phyloP scores from a whole-genome alignment of 805 yeast species.

The Lachancea meyersii region DNA sequence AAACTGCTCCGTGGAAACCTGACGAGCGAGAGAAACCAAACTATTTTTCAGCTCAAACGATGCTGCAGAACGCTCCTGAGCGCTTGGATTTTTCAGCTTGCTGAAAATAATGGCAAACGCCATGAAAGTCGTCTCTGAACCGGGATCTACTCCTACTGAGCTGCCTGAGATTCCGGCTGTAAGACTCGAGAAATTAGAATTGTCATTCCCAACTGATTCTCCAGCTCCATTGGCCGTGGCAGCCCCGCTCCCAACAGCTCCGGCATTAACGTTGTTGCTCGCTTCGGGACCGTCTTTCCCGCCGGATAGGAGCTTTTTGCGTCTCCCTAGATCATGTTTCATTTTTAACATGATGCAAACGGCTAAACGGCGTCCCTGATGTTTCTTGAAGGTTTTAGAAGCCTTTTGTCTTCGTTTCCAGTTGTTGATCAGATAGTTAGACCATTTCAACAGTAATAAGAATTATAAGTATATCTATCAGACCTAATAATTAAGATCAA shows the following conservation, averaged over 20 bases:
- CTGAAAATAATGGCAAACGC: conserved; percentile 36
- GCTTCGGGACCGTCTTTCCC: conserved; percentile 22
- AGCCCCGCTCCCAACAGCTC: conserved; percentile 13
- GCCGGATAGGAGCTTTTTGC: conserved; percentile 21
- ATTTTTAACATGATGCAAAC: conserved; percentile 15
- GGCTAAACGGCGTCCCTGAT: not conserved
- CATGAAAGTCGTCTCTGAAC: conserved; percentile 24
- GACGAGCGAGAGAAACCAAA: conserved; percentile 68
- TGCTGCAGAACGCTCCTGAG: conserved; percentile 40
- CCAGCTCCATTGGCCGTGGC: conserved; percentile 15
- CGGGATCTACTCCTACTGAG: conserved; percentile 9
- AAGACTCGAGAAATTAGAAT: conserved; percentile 17
- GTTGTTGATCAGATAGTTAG: not conserved
- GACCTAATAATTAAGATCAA: too few relatives aligned
- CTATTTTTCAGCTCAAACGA: conserved; percentile 68
- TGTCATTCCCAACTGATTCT: conserved; percentile 17
- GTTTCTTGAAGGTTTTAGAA: not conserved
- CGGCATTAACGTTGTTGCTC: conserved; percentile 15
- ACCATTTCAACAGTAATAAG: too few relatives aligned
- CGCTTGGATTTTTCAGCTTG: conserved; percentile 32
- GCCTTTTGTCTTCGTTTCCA: not conserved
- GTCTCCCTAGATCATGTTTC: conserved; percentile 23
- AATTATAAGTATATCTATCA: too few relatives aligned
- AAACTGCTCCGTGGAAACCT: conserved; percentile 74
- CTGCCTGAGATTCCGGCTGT: conserved; percentile 4